Conservation (phyloP, 805 yeast species). For the Candida taoyuanica region DNA sequence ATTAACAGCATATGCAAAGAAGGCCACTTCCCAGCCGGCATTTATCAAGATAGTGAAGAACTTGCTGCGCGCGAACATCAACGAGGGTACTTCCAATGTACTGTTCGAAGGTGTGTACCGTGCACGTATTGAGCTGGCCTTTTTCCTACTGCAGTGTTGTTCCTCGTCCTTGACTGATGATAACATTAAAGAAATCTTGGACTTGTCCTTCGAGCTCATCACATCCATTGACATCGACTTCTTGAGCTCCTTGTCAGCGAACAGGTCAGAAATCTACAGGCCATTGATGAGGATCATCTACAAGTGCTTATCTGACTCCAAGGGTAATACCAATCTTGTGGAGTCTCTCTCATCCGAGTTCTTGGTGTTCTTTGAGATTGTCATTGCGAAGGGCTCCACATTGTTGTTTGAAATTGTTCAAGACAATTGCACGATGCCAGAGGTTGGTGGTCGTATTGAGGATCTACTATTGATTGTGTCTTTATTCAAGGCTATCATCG, state of each 20-base stretch:
- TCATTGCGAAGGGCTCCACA: slow-evolving; percentile 64
- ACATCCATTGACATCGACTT: slow-evolving; percentile 47
- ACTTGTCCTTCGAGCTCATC: slow-evolving; percentile 39
- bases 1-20: slow-evolving; percentile 58
- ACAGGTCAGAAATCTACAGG: slow-evolving; percentile 42
- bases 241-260: slow-evolving; percentile 35
- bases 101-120: slow-evolving; percentile 47
- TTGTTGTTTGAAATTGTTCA: slow-evolving; percentile 55
- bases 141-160: slow-evolving; percentile 31
- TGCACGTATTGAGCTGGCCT: slow-evolving; percentile 66
- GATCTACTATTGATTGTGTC: slow-evolving; percentile 62
- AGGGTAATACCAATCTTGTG: slow-evolving; percentile 37
- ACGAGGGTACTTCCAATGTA: slow-evolving; percentile 47
- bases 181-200: slow-evolving; percentile 21
- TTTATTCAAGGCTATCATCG: slow-evolving; percentile 54
- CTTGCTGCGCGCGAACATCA: slow-evolving; percentile 47
- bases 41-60: slow-evolving; percentile 39
- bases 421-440: slow-evolving; percentile 41
- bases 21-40: slow-evolving; percentile 28
- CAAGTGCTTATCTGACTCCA: slow-evolving; percentile 42
- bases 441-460: slow-evolving; percentile 47
- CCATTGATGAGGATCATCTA: slow-evolving; percentile 58
- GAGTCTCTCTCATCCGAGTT: slow-evolving; percentile 48
- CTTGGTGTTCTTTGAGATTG: slow-evolving; percentile 52
- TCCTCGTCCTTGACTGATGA: slow-evolving; percentile 13